These are phyloP conservation scores for Kwoniella mangroviensis DNA, from an alignment of 768 basidiomycete species.

Conservation along the genomic window DNA sequence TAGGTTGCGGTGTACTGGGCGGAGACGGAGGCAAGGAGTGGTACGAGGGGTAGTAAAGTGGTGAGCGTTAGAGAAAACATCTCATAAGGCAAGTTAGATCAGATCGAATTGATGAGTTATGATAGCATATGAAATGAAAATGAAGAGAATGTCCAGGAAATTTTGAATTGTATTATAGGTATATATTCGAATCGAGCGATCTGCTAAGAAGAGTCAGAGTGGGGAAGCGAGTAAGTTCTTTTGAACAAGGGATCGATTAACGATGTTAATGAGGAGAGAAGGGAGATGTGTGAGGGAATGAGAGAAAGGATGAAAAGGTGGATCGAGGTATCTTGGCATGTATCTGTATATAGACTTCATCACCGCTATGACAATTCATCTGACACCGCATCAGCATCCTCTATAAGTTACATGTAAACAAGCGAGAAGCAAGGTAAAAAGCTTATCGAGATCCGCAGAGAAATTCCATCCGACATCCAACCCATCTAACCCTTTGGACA, in stretches of 20 bases:
- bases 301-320: background rate
- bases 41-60: constrained; percentile 26
- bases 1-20: constrained; percentile 57
- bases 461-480: background rate
- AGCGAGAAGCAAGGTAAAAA: background rate
- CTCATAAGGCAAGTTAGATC: no score
- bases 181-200: no score
- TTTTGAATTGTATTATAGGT: no score
- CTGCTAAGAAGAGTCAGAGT: no score
- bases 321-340: background rate
- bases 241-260: no score
- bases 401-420: background rate
- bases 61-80: background rate
- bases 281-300: background rate
- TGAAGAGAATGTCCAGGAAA: no score
- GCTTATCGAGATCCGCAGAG: constrained; percentile 6
- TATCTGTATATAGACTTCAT: background rate
- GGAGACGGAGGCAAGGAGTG: constrained; percentile 28
- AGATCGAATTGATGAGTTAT: no score
- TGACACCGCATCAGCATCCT: background rate
- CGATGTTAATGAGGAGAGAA: no score
- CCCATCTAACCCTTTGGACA: constrained; percentile 7
- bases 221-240: no score
- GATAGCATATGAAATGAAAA: no score
- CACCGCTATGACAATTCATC: background rate